Base-by-base conservation (phyloP, 1,284 basidiomycete species). In the Ceratobasidium sp. region DNA sequence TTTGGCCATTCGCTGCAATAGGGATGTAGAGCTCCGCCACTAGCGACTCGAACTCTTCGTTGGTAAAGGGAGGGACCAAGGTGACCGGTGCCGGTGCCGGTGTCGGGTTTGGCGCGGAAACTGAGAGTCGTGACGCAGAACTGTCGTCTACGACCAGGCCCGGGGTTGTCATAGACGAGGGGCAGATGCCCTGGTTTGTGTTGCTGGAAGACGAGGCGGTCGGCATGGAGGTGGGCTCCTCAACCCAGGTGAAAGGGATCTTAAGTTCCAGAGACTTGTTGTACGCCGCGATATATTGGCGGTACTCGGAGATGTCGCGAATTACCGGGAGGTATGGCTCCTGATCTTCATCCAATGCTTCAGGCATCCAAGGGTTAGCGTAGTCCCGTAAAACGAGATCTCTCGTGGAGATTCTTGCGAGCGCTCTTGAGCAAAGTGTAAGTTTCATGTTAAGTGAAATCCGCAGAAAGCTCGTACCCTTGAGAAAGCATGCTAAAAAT, bases 291-390 rank as follows among this genome's bases (percentile, higher is more conserved):
- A 68, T 39, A n/a, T 54, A 68, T 24, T 39, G 13, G 51, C 37
- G 51, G 54, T 53, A 68, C 16, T 68, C 49, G 6, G 63, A 37
- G 27, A 65, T 22, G 16, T 14, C 11, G 19, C 29, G 22, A 8
- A 65, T n/a, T 19, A 7, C 22, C 7, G 49, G 65, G 19, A 39
- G 1, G 14, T 39, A 43, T 24, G 22, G 51, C 3, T 51, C n/a
- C 6, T 43, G 24, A 22, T 51, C 2, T n/a, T 68, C 65, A n/a
- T 53, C 27, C 3, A 56, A 41, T 16, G 49, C 29, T 1, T 7
- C 11, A 7, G 65, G 65, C 6, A 68, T 43, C 16, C 3, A n/a
- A 54, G 65, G 65, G 34, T 68, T 56, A 2, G 39, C 24, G 24
- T 64, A 64, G 24, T 48, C 24, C 16, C 41, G 37, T 19, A 64